Percentiles rank a stretch among this genome's conserved stretches.
These are phyloP conservation scores for Mangifera indica DNA, from an alignment of 345 rosid genomes.

Conservation along the genomic window DNA sequence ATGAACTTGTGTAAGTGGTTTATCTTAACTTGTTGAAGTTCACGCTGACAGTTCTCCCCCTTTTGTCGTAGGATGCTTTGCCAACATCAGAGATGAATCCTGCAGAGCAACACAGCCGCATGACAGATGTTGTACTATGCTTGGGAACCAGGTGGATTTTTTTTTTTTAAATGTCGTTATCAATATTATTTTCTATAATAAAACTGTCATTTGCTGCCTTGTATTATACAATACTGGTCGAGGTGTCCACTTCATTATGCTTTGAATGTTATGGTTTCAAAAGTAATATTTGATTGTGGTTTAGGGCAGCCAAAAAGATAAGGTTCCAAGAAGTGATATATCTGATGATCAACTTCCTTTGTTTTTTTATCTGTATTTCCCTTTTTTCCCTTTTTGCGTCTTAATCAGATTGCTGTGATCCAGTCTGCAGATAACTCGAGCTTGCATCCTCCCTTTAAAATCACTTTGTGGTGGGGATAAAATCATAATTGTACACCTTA, in stretches of 20 bases:
- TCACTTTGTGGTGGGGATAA: conserved; percentile 41
- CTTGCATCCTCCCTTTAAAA: conserved; percentile 40
- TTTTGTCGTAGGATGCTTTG: conserved; percentile 33
- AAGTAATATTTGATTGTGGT: neutral
- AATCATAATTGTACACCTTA: conserved; percentile 40
- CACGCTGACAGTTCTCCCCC: neutral
- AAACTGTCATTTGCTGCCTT: neutral
- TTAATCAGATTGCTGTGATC: neutral
- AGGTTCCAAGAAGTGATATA: neutral
- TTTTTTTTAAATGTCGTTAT: neutral
- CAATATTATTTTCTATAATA: neutral
- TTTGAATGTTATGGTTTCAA: neutral
- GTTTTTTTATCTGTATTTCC: neutral
- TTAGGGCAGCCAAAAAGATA: neutral
- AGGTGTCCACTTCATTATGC: neutral
- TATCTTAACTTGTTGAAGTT: neutral
- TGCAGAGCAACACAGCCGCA: conserved; percentile 40
- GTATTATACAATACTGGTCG: neutral
- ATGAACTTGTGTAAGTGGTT: neutral
- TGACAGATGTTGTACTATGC: conserved; percentile 44
- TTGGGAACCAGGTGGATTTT: conserved; percentile 39
- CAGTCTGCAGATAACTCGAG: conserved; percentile 47
- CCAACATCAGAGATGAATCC: conserved; percentile 41
- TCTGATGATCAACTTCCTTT: neutral
- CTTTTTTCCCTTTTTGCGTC: neutral